phyloP scores from a whole-genome alignment of 495 filamentous ascomycete genomes.

The Neurospora hispaniola region DNA sequence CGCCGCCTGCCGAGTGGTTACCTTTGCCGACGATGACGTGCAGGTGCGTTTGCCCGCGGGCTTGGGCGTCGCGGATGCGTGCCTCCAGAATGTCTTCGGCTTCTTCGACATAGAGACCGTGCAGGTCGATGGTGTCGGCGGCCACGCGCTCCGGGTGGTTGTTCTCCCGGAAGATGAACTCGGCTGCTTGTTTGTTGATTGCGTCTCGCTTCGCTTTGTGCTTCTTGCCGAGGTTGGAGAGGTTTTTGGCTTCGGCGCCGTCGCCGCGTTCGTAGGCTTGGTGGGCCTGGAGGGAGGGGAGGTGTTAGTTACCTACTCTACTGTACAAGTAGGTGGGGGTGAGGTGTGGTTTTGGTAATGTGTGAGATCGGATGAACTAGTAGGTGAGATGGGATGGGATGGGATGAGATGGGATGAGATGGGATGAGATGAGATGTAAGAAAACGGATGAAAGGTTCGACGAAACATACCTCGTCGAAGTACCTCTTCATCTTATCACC shows the following conservation, averaged over 20 bases:
- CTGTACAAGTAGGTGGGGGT: too few relatives aligned
- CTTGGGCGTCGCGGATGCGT: slow-evolving; percentile 63
- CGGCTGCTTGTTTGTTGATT: slow-evolving; percentile 81
- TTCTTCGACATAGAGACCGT: slow-evolving; percentile 89
- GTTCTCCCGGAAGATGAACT: slow-evolving; percentile 91
- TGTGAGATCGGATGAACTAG: too few relatives aligned
- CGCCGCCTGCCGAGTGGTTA: slow-evolving; percentile 66
- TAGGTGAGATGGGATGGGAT: slow-evolving; percentile 2
- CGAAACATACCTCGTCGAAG: slow-evolving; percentile 50
- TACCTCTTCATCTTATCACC: slow-evolving; percentile 62
- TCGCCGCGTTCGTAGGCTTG: slow-evolving; percentile 74
- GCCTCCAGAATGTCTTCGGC: slow-evolving; percentile 80
- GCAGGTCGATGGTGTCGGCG: slow-evolving; percentile 82
- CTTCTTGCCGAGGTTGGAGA: slow-evolving; percentile 74
- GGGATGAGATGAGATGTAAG: background rate
- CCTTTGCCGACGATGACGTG: slow-evolving; percentile 81
- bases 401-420: slow-evolving; percentile 2
- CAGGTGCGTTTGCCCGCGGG: slow-evolving; percentile 63
- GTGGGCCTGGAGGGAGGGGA: slow-evolving; percentile 43
- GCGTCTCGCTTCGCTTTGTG: slow-evolving; percentile 69
- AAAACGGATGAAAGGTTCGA: background rate
- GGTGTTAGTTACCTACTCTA: background rate
- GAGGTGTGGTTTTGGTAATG: background rate
- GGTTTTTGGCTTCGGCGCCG: slow-evolving; percentile 63
- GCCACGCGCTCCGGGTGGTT: slow-evolving; percentile 61